phyloP scores from a whole-genome alignment of 192 early-diverging fungal genomes.

The Mortierella claussenii region DNA sequence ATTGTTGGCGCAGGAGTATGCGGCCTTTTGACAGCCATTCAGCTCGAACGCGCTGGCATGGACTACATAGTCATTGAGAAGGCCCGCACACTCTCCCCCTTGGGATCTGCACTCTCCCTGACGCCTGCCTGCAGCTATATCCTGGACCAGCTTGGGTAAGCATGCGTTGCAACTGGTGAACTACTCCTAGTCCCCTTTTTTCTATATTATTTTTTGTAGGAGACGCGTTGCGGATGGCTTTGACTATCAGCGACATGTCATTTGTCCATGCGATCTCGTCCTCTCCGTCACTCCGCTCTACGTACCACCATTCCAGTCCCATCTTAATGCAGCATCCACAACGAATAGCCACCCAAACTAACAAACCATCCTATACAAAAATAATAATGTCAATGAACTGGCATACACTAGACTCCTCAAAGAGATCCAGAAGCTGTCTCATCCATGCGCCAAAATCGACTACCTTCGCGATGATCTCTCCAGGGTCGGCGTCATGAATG shows the following conservation, averaged over 20 bases:
- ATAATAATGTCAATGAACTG: no score
- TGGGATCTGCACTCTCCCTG: conserved; percentile 21
- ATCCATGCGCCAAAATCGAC: conserved; percentile 23
- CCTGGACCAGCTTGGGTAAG: conserved; percentile 20
- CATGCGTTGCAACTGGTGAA: no score
- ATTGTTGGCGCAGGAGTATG: conserved; percentile 29
- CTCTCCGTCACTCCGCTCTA: no score
- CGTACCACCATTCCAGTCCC: no score
- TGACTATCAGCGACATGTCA: no score
- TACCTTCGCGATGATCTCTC: conserved; percentile 28
- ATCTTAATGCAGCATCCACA: no score
- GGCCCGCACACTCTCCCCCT: conserved; percentile 1
- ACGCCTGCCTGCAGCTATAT: conserved; percentile 34
- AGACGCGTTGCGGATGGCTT: no score
- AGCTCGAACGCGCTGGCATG: conserved; percentile 23
- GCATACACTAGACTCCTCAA: conserved; percentile 22
- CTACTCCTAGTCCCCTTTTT: background rate
- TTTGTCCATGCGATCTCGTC: no score
- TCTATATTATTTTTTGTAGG: background rate
- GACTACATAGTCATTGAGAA: conserved; percentile 31
- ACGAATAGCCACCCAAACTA: no score
- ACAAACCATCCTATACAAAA: no score
- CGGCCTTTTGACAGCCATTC: conserved; percentile 25
- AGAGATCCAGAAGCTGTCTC: conserved; percentile 5
- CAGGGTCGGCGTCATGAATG: conserved; percentile 20